Conservation (phyloP, 108 stramenopile species). For the Tribonema minus region DNA sequence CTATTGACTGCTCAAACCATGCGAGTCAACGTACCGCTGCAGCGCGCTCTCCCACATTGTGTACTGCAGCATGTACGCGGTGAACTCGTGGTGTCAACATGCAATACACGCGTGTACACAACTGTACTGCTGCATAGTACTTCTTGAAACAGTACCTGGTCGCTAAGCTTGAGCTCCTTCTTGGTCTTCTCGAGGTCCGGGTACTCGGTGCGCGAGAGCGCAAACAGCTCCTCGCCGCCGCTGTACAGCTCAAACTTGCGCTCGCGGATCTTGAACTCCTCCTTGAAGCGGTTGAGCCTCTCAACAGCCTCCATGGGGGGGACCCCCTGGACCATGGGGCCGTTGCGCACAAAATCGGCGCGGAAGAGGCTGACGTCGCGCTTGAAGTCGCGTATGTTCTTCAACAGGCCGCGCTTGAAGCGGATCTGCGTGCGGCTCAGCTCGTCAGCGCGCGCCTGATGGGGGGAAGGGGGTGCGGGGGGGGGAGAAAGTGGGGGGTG, state of each 20-base stretch:
- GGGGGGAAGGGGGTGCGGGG: too few species aligned
- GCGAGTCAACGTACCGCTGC: too few species aligned
- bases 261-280: conserved; percentile 73
- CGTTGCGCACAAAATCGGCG: conserved; percentile 68
- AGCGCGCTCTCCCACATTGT: too few species aligned
- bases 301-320: conserved; percentile 80
- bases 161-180: too few species aligned
- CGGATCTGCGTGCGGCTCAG: conserved; percentile 66
- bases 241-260: conserved; percentile 75
- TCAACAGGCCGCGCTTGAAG: conserved; percentile 68
- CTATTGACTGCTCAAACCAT: too few species aligned
- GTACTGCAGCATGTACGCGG: too few species aligned
- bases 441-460: conserved; percentile 74
- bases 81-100: too few species aligned
- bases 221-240: conserved; percentile 77
- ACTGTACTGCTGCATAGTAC: too few species aligned
- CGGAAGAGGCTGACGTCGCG: conserved; percentile 69
- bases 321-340: conserved; percentile 72
- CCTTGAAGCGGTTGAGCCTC: conserved; percentile 74
- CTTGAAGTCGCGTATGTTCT: conserved; percentile 68
- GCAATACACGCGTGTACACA: too few species aligned
- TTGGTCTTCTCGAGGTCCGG: conserved; percentile 71
- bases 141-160: too few species aligned
- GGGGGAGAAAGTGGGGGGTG: too few species aligned
- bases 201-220: conserved; percentile 72